phyloP scores from a whole-genome alignment of 495 filamentous ascomycete genomes.

The Xylaria venustula region DNA sequence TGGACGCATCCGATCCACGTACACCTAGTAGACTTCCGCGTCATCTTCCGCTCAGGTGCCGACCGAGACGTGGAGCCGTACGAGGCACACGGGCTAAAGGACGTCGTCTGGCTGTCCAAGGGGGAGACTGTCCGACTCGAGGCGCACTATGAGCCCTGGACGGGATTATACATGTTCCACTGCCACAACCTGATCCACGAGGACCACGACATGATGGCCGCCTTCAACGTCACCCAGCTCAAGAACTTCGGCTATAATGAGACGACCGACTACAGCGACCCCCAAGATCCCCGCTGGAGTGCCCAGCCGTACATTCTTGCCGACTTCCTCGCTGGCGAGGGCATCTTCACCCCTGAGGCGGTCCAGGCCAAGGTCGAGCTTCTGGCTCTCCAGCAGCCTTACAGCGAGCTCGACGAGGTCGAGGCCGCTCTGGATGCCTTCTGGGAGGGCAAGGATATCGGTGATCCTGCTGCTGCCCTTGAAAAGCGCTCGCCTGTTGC shows the following conservation, averaged over 20 bases:
- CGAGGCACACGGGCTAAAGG: constrained; percentile 50
- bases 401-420: constrained; percentile 14
- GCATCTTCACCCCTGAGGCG: constrained; percentile 12
- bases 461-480: constrained; percentile 10
- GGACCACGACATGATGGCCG: constrained; percentile 62
- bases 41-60: constrained; percentile 43
- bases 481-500: constrained; percentile 2
- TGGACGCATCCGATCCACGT: constrained; percentile 59
- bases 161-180: constrained; percentile 57
- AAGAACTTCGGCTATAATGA: constrained; percentile 48
- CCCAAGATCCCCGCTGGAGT: constrained; percentile 31
- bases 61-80: constrained; percentile 44
- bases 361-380: constrained; percentile 10
- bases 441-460: constrained; percentile 13
- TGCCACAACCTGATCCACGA: constrained; percentile 61
- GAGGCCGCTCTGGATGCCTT: constrained; percentile 10
- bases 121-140: constrained; percentile 48
- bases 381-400: constrained; percentile 13
- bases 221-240: constrained; percentile 55
- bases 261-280: constrained; percentile 36
- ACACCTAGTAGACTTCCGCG: constrained; percentile 58
- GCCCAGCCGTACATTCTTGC: constrained; percentile 15
- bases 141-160: constrained; percentile 52
- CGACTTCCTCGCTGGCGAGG: constrained; percentile 11
- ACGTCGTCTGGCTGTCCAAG: constrained; percentile 49